Base-by-base conservation (phyloP, 208 protist species). In the Leishmania aethiopica region DNA sequence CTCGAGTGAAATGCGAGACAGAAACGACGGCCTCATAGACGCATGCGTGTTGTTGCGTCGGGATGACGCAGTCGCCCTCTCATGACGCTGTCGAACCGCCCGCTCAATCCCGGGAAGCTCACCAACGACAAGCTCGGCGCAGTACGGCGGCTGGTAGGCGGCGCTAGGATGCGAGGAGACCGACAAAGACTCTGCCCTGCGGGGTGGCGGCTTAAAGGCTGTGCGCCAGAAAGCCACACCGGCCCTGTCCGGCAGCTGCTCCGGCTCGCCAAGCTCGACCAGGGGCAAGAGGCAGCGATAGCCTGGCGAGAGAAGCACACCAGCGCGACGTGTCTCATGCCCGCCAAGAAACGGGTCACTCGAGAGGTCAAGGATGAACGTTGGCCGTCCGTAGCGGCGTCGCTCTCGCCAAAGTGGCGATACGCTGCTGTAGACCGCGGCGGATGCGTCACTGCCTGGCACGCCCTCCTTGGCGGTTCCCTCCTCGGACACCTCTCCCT, bases 61-160 rank as follows among this genome's bases (percentile, higher is more conserved):
- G 1, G 69, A 25, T 22, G 53, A 45, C 10, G 42, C 2, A 1
- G 19, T 45, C 22, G 42, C 19, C 13, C n/a, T 15, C 42, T 78
- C 57, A 17, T 17, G 47, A 6, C 69, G 84, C 47, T 76, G 77
- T 42, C 72, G 77, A 17, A 73, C 53, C 47, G 78, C 78, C 70
- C 40, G 25, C 79, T 92, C 86, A 67, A 95, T 75, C 0, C 81
- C 71, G 19, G 78, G 17, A 11, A 92, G 13, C 51, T 91, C 88
- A 40, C 93, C 91, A 19, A 96, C 72, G 19, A 96, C 76, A 10
- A 96, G 62, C 66, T 94, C 89, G 5, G 91, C 86, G 74, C 82
- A 90, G 28, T 32, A 72, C 28, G 87, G 84, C 49, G 84, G 86
- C 40, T 75, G 40, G 22, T n/a, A 15, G 42, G 53, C n/a, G 10